A percentile compares a stretch with the other conserved stretches of the same genome.
phyloP scores from a whole-genome alignment of 2,329 filamentous ascomycete genomes.

The Calonectria hawksworthii region DNA sequence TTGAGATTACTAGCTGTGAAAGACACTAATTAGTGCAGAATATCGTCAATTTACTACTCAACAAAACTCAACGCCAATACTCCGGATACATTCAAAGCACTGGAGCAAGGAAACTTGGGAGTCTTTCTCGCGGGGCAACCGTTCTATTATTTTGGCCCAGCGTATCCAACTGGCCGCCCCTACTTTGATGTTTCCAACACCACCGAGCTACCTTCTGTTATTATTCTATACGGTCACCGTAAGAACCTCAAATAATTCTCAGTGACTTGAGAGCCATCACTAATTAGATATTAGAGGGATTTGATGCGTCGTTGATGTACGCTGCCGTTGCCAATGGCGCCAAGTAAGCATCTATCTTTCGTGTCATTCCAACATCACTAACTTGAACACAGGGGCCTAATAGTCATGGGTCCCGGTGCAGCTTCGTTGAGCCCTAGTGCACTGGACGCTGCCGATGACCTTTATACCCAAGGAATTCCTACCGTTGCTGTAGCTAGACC shows the following conservation, averaged over 20 bases:
- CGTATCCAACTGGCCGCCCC: conserved; percentile 57
- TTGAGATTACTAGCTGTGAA: background rate
- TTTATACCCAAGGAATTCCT: conserved; percentile 46
- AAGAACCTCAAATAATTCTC: conserved; percentile 11
- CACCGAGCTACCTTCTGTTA: conserved; percentile 58
- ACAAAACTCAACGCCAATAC: conserved; percentile 74
- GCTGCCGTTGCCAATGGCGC: conserved; percentile 50
- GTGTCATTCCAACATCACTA: background rate
- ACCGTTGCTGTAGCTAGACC: conserved; percentile 48
- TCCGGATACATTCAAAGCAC: conserved; percentile 69
- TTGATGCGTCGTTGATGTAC: conserved; percentile 48
- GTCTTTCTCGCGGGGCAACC: conserved; percentile 64
- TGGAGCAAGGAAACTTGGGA: conserved; percentile 59
- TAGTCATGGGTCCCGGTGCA: conserved; percentile 50
- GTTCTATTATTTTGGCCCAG: conserved; percentile 66
- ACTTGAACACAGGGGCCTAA: conserved; percentile 36
- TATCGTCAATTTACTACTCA: conserved; percentile 63
- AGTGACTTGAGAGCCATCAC: background rate
- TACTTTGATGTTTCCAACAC: conserved; percentile 51
- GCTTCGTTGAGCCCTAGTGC: conserved; percentile 45
- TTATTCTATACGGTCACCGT: conserved; percentile 62
- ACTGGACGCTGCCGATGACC: conserved; percentile 42
- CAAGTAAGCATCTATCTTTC: conserved; percentile 30
- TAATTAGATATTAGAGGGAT: conserved; percentile 44
- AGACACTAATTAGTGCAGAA: background rate